Evolutionary conservation across 2,329 filamentous ascomycete species (phyloP).

Genomic region (Fusarium clavum): DNA sequence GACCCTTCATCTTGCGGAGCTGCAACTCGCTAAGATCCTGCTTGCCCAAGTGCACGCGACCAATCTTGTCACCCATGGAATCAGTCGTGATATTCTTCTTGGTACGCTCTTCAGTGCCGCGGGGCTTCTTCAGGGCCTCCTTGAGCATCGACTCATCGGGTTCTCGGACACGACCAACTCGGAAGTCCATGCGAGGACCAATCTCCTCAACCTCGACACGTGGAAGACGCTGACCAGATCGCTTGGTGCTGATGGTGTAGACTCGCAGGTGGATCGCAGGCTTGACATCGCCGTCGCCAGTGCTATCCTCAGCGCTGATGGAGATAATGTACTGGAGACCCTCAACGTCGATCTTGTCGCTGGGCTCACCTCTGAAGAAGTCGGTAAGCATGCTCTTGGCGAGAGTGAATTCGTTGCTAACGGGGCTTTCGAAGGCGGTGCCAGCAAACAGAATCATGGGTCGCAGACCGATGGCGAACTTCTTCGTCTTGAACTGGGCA

Average conservation of each 20-base stretch:
- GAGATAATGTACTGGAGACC: conserved; percentile 92
- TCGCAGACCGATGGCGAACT: conserved; percentile 83
- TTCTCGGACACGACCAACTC: conserved; percentile 82
- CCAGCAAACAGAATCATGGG: conserved; percentile 94
- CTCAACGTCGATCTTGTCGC: conserved; percentile 90
- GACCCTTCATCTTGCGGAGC: conserved; percentile 98
- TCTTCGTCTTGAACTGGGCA: conserved; percentile 79
- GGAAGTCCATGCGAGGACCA: conserved; percentile 92
- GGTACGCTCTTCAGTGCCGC: conserved; percentile 77
- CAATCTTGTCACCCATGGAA: conserved; percentile 94
- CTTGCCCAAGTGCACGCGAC: conserved; percentile 88
- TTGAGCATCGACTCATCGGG: conserved; percentile 84
- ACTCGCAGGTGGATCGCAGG: conserved; percentile 76
- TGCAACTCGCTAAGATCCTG: conserved; percentile 90
- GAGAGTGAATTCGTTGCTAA: conserved; percentile 81
- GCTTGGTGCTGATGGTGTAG: conserved; percentile 88
- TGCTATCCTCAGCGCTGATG: conserved; percentile 77
- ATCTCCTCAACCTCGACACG: conserved; percentile 95
- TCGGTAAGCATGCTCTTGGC: conserved; percentile 90
- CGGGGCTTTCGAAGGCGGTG: conserved; percentile 85
- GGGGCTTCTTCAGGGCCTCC: conserved; percentile 89
- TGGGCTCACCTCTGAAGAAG: conserved; percentile 83
- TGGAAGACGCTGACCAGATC: conserved; percentile 86
- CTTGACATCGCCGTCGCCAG: conserved; percentile 59
- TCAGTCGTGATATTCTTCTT: conserved; percentile 99